Conservation (phyloP, 352 stramenopile species). For the Phytopythium kandeliae region DNA sequence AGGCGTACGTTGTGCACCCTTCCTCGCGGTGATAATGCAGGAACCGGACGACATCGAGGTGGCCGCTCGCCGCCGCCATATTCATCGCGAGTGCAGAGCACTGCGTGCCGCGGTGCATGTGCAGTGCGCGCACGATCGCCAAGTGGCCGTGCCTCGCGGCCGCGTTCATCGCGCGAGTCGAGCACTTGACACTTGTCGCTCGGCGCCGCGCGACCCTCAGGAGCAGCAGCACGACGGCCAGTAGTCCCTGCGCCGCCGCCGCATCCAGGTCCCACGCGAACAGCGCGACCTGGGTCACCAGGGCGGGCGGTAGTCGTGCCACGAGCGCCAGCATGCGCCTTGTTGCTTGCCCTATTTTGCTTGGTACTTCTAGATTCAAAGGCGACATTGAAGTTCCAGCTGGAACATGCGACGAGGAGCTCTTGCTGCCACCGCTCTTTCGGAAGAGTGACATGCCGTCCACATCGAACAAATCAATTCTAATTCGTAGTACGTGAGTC, state of each 20-base stretch:
- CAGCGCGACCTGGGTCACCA: conserved; percentile 20
- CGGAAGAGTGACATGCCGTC: too few relatives aligned
- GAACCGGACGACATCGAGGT: conserved; percentile 21
- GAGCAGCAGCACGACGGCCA: neutral
- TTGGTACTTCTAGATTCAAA: too few relatives aligned
- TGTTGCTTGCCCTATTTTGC: too few relatives aligned
- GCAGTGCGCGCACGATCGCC: conserved; percentile 13
- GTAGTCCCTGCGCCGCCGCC: neutral
- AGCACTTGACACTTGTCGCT: neutral
- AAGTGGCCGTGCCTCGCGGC: conserved; percentile 17
- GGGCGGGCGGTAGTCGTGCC: conserved; percentile 8
- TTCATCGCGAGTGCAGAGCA: conserved; percentile 27
- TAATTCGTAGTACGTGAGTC: too few relatives aligned
- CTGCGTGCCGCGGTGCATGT: conserved; percentile 4
- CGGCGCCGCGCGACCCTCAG: neutral
- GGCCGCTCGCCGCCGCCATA: conserved; percentile 23
- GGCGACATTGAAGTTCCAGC: too few relatives aligned
- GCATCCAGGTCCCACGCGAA: conserved; percentile 22
- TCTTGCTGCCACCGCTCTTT: too few relatives aligned
- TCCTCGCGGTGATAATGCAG: conserved; percentile 26
- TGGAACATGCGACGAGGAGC: too few relatives aligned
- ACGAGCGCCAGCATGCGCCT: neutral
- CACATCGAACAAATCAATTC: too few relatives aligned
- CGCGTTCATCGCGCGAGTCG: conserved; percentile 11
- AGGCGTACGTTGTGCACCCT: conserved; percentile 30